Percentiles rank a stretch among this genome's conserved stretches.
Evolutionary conservation across 2,329 filamentous ascomycete species (phyloP).

Genomic region (Geoglossum cookeanum): DNA sequence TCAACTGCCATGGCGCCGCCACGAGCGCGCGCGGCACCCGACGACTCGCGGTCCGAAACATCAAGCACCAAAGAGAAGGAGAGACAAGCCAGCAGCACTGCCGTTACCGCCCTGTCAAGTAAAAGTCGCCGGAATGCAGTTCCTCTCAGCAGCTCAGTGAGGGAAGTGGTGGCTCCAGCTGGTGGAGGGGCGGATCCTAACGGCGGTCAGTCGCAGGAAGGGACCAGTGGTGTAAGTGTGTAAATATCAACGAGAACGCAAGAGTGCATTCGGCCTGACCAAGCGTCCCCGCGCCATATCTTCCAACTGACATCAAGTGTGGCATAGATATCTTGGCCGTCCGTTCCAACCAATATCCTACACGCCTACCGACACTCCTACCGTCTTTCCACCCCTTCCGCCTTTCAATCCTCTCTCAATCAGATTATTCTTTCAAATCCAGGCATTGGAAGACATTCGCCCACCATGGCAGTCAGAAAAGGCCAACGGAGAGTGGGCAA

Average conservation of each 20-base stretch:
- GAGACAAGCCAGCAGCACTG: constrained; percentile 10
- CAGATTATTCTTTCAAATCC: constrained; percentile 30
- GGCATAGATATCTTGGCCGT: constrained; percentile 41
- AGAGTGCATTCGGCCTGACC: neutral
- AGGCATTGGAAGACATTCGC: constrained; percentile 51
- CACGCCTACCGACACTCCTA: constrained; percentile 60
- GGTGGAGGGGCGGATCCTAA: neutral
- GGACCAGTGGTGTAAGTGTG: neutral
- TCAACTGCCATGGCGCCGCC: constrained; percentile 14
- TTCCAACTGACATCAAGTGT: neutral
- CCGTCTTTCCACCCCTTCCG: constrained; percentile 48
- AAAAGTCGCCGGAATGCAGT: constrained; percentile 14
- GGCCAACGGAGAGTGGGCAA: constrained; percentile 48
- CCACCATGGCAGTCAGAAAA: constrained; percentile 53
- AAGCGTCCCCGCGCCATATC: neutral
- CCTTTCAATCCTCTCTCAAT: constrained; percentile 37
- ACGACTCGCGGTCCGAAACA: constrained; percentile 19
- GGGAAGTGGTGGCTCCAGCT: neutral
- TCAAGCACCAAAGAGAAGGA: constrained; percentile 21
- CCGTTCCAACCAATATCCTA: constrained; percentile 46
- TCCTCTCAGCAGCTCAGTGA: neutral
- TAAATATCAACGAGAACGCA: too few species aligned
- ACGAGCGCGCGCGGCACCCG: constrained; percentile 14
- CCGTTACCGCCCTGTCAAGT: constrained; percentile 8
- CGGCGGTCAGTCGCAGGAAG: neutral